These are phyloP conservation scores for Heterobasidion annosum DNA, from an alignment of 1,284 basidiomycete species.

Conservation along the genomic window DNA sequence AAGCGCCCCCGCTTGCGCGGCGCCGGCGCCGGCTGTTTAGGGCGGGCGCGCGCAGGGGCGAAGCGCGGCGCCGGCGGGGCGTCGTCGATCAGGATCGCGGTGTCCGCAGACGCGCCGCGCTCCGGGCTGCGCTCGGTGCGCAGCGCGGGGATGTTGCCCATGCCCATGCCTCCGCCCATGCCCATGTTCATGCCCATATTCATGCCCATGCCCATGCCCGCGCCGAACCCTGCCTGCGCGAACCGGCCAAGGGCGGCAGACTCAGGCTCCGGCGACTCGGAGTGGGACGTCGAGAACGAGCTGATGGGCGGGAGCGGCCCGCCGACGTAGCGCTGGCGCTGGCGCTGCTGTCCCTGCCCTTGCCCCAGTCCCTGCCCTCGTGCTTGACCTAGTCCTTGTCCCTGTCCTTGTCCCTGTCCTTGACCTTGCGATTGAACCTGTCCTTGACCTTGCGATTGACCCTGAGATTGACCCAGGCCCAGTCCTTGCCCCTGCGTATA, in stretches of 20 bases:
- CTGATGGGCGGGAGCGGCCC: background rate
- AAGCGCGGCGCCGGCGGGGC: background rate
- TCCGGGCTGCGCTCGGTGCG: background rate
- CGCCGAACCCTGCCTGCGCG: background rate
- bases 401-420: background rate
- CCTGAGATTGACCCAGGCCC: no score
- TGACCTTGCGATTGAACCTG: background rate
- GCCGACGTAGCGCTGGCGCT: background rate
- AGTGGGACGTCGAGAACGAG: background rate
- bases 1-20: background rate
- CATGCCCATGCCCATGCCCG: background rate
- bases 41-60: slow-evolving; percentile 4
- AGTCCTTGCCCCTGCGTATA: no score
- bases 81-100: background rate
- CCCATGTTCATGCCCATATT: no score
- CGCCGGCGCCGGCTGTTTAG: background rate
- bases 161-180: background rate
- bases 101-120: background rate
- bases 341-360: background rate
- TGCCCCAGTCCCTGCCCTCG: background rate
- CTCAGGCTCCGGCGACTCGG: background rate
- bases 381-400: background rate
- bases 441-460: background rate
- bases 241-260: background rate
- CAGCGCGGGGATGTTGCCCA: background rate